Evolutionary conservation across 2,329 filamentous ascomycete species (phyloP).

Genomic region (Fusarium sp.): DNA sequence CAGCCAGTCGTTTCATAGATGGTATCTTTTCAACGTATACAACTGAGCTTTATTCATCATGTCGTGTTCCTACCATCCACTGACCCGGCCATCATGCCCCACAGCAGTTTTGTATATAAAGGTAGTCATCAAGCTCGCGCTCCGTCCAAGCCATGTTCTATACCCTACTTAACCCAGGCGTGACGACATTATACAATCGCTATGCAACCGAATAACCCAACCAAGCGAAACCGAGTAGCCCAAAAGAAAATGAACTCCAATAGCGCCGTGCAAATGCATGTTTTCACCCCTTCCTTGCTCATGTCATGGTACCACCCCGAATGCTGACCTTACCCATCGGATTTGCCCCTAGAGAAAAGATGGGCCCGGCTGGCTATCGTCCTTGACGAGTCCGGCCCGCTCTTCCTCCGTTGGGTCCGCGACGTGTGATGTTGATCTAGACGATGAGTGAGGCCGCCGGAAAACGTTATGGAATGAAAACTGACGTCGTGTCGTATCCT

Average conservation of each 20-base stretch:
- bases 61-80: slow-evolving; percentile 33
- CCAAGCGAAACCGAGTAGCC: slow-evolving; percentile 1
- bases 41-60: slow-evolving; percentile 37
- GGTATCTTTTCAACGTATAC: slow-evolving; percentile 11
- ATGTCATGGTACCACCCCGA: slow-evolving; percentile 3
- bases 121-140: slow-evolving; percentile 38
- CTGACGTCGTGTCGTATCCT: slow-evolving; percentile 73
- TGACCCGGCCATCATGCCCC: not conserved
- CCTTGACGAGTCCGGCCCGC: slow-evolving; percentile 80
- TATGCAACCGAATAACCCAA: slow-evolving; percentile 20
- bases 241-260: slow-evolving; percentile 28
- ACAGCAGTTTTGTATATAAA: slow-evolving; percentile 33
- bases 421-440: slow-evolving; percentile 32
- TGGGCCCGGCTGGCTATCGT: slow-evolving; percentile 43
- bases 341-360: slow-evolving; percentile 32
- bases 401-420: slow-evolving; percentile 78
- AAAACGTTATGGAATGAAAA: slow-evolving; percentile 95
- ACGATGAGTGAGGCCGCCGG: slow-evolving; percentile 49
- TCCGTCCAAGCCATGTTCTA: slow-evolving; percentile 32
- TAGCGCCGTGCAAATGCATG: slow-evolving; percentile 38
- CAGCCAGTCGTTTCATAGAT: not conserved
- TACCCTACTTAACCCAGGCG: slow-evolving; percentile 29
- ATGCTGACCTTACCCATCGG: slow-evolving; percentile 1
- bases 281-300: slow-evolving; percentile 2
- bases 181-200: slow-evolving; percentile 33